Conservation (phyloP, 2,329 filamentous ascomycete species). For the Pseudocercospora fijiensis region DNA sequence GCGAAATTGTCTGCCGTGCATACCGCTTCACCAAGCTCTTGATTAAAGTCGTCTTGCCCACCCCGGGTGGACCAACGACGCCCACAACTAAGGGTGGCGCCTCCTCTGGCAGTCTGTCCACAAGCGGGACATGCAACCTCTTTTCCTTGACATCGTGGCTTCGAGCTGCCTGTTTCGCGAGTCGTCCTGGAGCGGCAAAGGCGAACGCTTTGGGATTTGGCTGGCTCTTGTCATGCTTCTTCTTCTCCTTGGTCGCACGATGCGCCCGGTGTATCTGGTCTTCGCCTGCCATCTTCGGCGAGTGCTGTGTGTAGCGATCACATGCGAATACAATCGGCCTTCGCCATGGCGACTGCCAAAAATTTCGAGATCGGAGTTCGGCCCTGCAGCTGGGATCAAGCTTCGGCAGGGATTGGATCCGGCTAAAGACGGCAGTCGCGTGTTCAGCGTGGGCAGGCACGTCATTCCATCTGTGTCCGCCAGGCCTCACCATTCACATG, state of each 20-base stretch:
- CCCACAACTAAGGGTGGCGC: conserved; percentile 88
- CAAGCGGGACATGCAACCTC: conserved; percentile 89
- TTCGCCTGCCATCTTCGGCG: conserved; percentile 37
- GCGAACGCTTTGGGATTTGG: conserved; percentile 89
- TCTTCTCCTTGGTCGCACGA: conserved; percentile 83
- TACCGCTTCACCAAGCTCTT: conserved; percentile 93
- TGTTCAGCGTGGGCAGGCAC: not conserved
- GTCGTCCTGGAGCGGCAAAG: conserved; percentile 75
- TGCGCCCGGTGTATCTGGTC: conserved; percentile 83
- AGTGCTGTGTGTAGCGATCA: not conserved
- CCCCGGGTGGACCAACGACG: conserved; percentile 91
- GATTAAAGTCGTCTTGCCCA: conserved; percentile 90
- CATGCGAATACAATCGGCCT: not conserved
- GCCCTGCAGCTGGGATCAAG: not conserved
- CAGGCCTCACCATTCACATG: not conserved
- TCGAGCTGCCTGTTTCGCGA: conserved; percentile 71
- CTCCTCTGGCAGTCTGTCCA: conserved; percentile 94
- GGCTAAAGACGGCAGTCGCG: conserved; percentile 12
- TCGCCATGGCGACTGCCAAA: conserved; percentile 2
- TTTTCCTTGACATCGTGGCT: conserved; percentile 89
- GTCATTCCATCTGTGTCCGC: not conserved
- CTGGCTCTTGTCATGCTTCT: conserved; percentile 60
- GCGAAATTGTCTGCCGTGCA: conserved; percentile 88
- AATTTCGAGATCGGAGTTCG: conserved; percentile 8
- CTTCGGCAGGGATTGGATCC: not conserved